Evolutionary conservation across 495 filamentous ascomycete genomes (phyloP).

Genomic region (Staphylotrichum longicolle): DNA sequence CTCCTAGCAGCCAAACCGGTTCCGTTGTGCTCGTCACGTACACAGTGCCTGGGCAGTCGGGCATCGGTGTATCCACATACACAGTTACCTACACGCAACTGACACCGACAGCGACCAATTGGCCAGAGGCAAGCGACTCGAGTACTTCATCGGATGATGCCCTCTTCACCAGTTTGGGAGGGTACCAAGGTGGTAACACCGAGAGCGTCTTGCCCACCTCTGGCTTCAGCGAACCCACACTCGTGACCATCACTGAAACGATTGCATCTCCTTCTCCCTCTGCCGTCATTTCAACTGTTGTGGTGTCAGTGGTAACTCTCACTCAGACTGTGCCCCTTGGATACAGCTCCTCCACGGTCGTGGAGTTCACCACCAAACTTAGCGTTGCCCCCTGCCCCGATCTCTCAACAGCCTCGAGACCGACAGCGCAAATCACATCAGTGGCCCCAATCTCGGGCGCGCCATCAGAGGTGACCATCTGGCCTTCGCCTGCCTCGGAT

Average conservation of each 20-base stretch:
- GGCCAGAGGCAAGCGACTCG: not conserved
- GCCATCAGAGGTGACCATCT: slow-evolving; percentile 15
- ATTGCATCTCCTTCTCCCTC: not conserved
- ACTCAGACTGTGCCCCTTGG: slow-evolving; percentile 29
- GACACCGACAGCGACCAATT: not conserved
- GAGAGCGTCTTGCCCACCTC: not conserved
- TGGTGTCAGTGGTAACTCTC: slow-evolving; percentile 28
- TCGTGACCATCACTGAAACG: not conserved
- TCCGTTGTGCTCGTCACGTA: slow-evolving; percentile 27
- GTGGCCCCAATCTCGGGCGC: not conserved
- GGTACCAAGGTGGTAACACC: not conserved
- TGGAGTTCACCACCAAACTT: slow-evolving; percentile 9
- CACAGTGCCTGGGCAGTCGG: slow-evolving; percentile 18
- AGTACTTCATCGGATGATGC: not conserved
- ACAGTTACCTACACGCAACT: slow-evolving; percentile 26
- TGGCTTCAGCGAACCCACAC: not conserved
- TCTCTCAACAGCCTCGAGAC: too few relatives aligned
- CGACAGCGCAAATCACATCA: not conserved
- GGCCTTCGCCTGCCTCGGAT: slow-evolving; percentile 11
- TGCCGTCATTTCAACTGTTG: not conserved
- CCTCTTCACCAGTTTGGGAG: not conserved
- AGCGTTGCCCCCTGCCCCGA: too few relatives aligned
- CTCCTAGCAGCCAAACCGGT: too few relatives aligned
- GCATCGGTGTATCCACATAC: slow-evolving; percentile 20
- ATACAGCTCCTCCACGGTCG: slow-evolving; percentile 20